Percentiles rank a stretch among this genome's conserved stretches.
Evolutionary conservation across 2,329 filamentous ascomycete genomes (phyloP).

Genomic region (Bimuria novae-zelandiae): DNA sequence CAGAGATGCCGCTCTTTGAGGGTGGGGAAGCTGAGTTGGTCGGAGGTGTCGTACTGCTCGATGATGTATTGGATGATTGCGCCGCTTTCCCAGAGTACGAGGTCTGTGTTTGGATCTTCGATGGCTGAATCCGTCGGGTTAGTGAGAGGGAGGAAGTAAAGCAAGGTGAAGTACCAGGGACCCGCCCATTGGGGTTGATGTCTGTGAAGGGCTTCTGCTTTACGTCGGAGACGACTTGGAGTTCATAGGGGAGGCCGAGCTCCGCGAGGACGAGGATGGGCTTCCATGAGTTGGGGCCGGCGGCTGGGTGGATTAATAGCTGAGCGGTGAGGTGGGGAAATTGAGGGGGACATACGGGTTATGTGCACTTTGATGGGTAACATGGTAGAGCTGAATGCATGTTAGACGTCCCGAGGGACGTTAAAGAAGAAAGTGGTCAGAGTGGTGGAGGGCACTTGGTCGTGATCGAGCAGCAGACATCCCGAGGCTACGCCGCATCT

Average conservation of each 20-base stretch:
- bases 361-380: too few species aligned
- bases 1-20: conserved; percentile 29
- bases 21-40: conserved; percentile 30
- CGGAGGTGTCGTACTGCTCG: conserved; percentile 38
- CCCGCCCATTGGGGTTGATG: conserved; percentile 24
- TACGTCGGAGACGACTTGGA: conserved; percentile 13
- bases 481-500: too few species aligned
- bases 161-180: conserved; percentile 13
- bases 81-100: conserved; percentile 48
- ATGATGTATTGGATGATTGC: conserved; percentile 49
- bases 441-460: too few species aligned
- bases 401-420: too few species aligned
- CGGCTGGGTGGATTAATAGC: too few species aligned
- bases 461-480: too few species aligned
- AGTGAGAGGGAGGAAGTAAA: not conserved
- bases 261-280: conserved; percentile 24
- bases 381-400: too few species aligned
- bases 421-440: too few species aligned
- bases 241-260: conserved; percentile 35
- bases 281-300: conserved; percentile 21
- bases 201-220: conserved; percentile 20
- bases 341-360: too few species aligned
- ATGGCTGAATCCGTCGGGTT: conserved; percentile 31
- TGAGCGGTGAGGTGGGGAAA: too few species aligned
- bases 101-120: conserved; percentile 48